Base-by-base conservation (phyloP, 495 filamentous ascomycete genomes). In the Penicillium simplicissimum region DNA sequence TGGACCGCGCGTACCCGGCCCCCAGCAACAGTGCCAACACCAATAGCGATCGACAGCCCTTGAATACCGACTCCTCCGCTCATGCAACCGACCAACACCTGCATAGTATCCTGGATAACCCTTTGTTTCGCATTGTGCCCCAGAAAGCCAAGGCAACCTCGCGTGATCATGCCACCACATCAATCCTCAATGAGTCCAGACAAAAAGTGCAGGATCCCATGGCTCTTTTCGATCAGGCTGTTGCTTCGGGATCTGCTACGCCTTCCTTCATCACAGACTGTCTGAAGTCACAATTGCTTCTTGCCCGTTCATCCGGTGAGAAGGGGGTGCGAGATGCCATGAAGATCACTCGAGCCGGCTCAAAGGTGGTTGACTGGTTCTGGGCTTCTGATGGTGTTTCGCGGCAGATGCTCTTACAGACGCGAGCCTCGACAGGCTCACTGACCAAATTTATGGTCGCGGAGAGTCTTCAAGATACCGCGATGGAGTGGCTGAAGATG, bases 21-120 rank as follows among this genome's bases (percentile, higher is more conserved):
- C 62, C 72, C 15, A 54, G 67, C 37, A 54, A 66, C 37, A 61
- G 64, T 21, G 49, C 65, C 48, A 58, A 63, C n/a, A 58, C 36
- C 19, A 59, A 58, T 38, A 57, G 57, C 38, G 63, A 62, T 28
- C 56, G 64, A 42, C 55, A 68, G 42, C 45, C 68, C 52, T 62
- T 56, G 63, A 71, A 71, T 57, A 58, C 67, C 37, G 63, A 74
- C 45, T 71, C 72, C 9, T 71, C 70, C 9, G 68, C 62, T 48
- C 74, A 78, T 65, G 68, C 73, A 38, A 73, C 86, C 43, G 81
- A 84, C 63, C 73, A 74, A 33, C 90, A 89, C 71, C 59, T 93
- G 43, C 76, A 81, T 49, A 77, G 81, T 36, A 87, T 93, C 43
- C 79, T 93, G n/a, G 81, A 82, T n/a, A 89, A 88, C 68, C 89